A percentile compares a stretch with the other conserved stretches of the same genome.
Evolutionary conservation across 345 rosid species (phyloP).

Genomic region (Aquilaria malaccensis): DNA sequence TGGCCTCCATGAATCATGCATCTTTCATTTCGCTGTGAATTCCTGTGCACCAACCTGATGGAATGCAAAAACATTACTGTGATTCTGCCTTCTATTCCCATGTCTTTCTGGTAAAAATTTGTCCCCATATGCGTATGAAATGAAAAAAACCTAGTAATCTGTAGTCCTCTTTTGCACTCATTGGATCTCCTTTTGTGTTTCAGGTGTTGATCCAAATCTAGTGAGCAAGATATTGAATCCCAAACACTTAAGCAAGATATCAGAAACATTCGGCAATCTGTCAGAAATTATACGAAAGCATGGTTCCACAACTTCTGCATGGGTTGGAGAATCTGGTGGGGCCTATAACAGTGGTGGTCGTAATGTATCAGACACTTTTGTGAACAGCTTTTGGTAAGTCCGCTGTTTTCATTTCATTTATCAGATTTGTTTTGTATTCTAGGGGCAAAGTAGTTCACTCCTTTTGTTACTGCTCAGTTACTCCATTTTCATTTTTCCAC

Average conservation of each 20-base stretch:
- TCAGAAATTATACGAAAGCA: constrained; percentile 40
- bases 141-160: not conserved
- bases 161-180: constrained; percentile 1
- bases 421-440: not conserved
- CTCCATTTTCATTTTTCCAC: not conserved
- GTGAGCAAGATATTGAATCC: constrained; percentile 80
- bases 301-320: constrained; percentile 91
- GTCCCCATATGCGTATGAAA: no score
- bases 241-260: constrained; percentile 39
- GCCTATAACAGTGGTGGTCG: constrained; percentile 95
- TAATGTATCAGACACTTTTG: constrained; percentile 72
- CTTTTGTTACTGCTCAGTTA: not conserved
- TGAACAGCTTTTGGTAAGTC: constrained; percentile 89
- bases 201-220: constrained; percentile 77
- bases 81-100: no score
- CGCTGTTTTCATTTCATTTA: constrained; percentile 5
- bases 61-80: no score
- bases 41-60: no score
- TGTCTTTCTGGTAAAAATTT: no score
- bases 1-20: no score
- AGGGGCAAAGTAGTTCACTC: not conserved
- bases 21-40: no score
- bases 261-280: constrained; percentile 53
- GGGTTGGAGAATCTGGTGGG: constrained; percentile 99
- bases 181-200: constrained; percentile 12